These are phyloP conservation scores for Candida smagusa DNA, from an alignment of 1,139 yeast species.

Conservation along the genomic window DNA sequence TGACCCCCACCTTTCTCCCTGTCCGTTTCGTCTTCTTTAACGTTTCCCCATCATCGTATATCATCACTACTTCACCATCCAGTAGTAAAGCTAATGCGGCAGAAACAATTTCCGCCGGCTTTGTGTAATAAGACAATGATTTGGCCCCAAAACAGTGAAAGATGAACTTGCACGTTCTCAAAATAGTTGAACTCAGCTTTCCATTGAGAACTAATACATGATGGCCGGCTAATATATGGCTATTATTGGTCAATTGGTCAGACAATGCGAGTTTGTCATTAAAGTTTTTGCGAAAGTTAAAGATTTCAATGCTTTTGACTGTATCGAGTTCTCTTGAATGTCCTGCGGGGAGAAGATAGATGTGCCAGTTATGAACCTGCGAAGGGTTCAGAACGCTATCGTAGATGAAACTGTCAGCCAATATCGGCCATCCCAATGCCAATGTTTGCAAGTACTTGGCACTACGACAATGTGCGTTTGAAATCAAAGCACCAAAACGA, in stretches of 20 bases:
- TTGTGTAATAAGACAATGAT: constrained; percentile 15
- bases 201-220: constrained; percentile 29
- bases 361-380: constrained; percentile 38
- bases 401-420: constrained; percentile 58
- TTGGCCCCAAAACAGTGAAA: constrained; percentile 48
- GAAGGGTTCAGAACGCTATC: constrained; percentile 40
- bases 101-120: constrained; percentile 4
- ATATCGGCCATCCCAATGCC: constrained; percentile 88
- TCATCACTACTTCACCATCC: constrained; percentile 12
- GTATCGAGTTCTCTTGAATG: constrained; percentile 38
- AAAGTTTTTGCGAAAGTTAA: constrained; percentile 31
- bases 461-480: constrained; percentile 59
- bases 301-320: constrained; percentile 41
- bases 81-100: constrained; percentile 5
- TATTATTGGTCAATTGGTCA: constrained; percentile 40
- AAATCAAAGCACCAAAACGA: constrained; percentile 63
- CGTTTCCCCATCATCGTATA: constrained; percentile 24
- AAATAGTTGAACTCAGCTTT: constrained; percentile 23
- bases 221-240: constrained; percentile 26
- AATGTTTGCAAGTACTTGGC: constrained; percentile 78
- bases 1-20: constrained; percentile 19
- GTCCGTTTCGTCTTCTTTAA: constrained; percentile 6
- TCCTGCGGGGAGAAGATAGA: constrained; percentile 74
- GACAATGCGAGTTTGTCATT: constrained; percentile 20
- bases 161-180: constrained; percentile 39